Evolutionary conservation across 768 basidiomycete genomes (phyloP).

Genomic region (Pleurotus citrinopileatus): DNA sequence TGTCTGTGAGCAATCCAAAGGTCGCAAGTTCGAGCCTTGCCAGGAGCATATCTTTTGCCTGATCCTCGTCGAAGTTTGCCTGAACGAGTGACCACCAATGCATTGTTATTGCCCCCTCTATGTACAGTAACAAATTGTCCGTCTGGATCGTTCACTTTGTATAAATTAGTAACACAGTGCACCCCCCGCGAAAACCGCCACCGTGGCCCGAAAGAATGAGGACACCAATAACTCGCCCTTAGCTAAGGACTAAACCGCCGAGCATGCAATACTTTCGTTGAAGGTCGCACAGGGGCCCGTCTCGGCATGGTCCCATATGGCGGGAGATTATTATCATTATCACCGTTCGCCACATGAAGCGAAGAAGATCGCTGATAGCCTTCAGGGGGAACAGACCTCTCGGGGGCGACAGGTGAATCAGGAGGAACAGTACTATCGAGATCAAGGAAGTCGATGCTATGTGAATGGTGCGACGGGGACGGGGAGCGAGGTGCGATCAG

Average conservation of each 20-base stretch:
- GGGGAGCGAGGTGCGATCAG: background rate
- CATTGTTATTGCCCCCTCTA: too few species aligned
- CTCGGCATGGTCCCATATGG: background rate
- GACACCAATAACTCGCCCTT: background rate
- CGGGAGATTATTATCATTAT: background rate
- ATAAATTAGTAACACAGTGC: too few species aligned
- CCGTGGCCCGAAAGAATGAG: too few species aligned
- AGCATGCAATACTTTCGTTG: background rate
- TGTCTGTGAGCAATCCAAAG: background rate
- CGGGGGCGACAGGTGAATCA: background rate
- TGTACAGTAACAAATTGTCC: too few species aligned
- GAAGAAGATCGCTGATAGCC: background rate
- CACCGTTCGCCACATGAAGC: background rate
- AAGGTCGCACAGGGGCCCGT: background rate
- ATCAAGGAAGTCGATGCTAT: background rate
- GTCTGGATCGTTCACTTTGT: too few species aligned
- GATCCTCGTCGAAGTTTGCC: background rate
- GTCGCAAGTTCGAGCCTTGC: slow-evolving; percentile 1
- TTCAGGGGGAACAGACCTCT: background rate
- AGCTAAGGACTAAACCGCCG: background rate
- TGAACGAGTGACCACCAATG: too few species aligned
- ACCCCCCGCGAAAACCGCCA: too few species aligned
- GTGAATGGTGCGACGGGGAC: background rate
- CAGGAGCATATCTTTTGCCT: background rate
- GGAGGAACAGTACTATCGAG: background rate